Conservation (phyloP, 352 stramenopile species). For the Saprolegnia diclina region DNA sequence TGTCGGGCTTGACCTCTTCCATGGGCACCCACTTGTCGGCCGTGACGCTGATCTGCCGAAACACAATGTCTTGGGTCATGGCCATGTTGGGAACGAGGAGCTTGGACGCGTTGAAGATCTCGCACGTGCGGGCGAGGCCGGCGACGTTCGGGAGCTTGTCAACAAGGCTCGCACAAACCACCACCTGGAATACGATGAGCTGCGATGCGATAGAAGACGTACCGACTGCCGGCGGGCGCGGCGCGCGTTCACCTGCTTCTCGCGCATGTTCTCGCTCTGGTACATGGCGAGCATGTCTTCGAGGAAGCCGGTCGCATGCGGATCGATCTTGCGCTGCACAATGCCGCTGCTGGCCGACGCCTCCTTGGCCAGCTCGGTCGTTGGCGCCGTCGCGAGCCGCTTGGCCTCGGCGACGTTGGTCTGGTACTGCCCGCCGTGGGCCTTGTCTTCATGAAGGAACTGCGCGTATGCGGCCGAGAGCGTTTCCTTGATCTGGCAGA, state of each 20-base stretch:
- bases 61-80: constrained; percentile 82
- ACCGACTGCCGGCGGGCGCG: constrained; percentile 8
- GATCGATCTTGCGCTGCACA: constrained; percentile 80
- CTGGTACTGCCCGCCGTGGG: constrained; percentile 24
- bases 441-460: constrained; percentile 41
- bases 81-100: constrained; percentile 86
- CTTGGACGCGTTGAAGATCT: constrained; percentile 91
- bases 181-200: constrained; percentile 40
- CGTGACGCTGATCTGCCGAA: constrained; percentile 89
- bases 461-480: constrained; percentile 68
- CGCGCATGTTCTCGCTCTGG: constrained; percentile 12
- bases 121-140: constrained; percentile 89
- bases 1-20: constrained; percentile 72
- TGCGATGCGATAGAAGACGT: too few species aligned
- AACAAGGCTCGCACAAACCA: constrained; percentile 84
- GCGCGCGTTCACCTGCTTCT: constrained; percentile 20
- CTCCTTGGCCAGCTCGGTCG: neutral
- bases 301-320: constrained; percentile 49
- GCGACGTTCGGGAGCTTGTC: constrained; percentile 95
- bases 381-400: constrained; percentile 2
- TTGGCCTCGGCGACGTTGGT: constrained; percentile 6
- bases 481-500: constrained; percentile 51
- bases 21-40: constrained; percentile 94
- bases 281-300: constrained; percentile 41
- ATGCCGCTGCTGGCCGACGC: neutral